Evolutionary conservation across 495 filamentous ascomycete genomes (phyloP).

Genomic region (Hypoxylon intermedium): DNA sequence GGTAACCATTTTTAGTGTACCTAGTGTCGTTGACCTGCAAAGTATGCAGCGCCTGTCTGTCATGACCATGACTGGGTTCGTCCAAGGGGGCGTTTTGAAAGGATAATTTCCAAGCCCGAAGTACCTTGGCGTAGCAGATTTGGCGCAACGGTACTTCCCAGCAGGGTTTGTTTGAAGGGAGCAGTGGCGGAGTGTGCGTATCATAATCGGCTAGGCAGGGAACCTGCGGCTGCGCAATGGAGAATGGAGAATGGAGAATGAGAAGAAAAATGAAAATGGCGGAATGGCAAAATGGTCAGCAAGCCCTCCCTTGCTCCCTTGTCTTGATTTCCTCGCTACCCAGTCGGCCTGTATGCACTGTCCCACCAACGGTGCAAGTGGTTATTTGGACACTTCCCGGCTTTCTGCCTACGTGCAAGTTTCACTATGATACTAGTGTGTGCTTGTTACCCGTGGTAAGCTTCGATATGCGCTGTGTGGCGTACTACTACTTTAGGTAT

Average conservation of each 20-base stretch:
- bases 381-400: no score
- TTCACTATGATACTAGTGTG: background rate
- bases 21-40: no score
- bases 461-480: no score
- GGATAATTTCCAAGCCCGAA: background rate
- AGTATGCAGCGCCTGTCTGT: background rate
- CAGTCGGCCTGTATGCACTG: conserved; percentile 1
- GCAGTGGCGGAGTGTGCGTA: background rate
- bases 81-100: background rate
- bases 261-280: background rate
- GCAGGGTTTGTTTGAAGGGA: background rate
- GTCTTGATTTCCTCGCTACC: background rate
- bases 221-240: conserved; percentile 1
- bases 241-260: no score
- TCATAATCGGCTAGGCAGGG: conserved; percentile 11
- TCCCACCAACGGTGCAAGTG: conserved; percentile 20
- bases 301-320: conserved; percentile 17
- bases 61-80: no score
- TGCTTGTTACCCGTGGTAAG: no score
- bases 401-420: background rate
- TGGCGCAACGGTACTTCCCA: background rate
- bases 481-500: no score
- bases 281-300: background rate
- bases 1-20: no score
- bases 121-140: background rate